A percentile compares a stretch with the other conserved stretches of the same genome.
phyloP scores from a whole-genome alignment of 139 green algal genomes.

The Coccomyxa sp. region DNA sequence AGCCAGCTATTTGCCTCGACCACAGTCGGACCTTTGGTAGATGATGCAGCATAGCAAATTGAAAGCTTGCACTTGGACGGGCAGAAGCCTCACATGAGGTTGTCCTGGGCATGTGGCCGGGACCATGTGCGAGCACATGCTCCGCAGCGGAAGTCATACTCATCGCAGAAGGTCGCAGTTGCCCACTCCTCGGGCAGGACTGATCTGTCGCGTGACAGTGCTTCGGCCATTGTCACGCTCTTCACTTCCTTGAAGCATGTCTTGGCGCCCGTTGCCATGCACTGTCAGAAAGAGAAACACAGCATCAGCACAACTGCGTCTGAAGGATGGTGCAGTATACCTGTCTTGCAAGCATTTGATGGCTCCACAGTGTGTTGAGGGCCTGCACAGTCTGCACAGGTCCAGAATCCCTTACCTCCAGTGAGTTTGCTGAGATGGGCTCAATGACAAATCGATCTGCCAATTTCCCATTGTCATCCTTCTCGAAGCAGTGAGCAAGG shows the following conservation, averaged over 20 bases:
- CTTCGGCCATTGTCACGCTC: constrained; percentile 54
- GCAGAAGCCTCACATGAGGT: constrained; percentile 60
- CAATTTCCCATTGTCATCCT: constrained; percentile 66
- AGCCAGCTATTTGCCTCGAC: background rate
- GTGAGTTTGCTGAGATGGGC: constrained; percentile 67
- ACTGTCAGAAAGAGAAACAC: background rate
- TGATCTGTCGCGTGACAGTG: constrained; percentile 38
- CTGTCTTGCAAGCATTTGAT: background rate
- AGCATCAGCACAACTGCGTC: background rate
- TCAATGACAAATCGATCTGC: constrained; percentile 62
- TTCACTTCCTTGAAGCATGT: constrained; percentile 77
- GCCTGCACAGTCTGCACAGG: too few species aligned
- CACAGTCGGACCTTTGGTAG: background rate
- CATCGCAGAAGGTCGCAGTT: constrained; percentile 58
- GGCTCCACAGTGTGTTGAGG: too few species aligned
- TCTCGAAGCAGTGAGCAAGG: constrained; percentile 83
- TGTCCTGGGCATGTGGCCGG: constrained; percentile 78
- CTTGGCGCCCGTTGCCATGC: constrained; percentile 44
- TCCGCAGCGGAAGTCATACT: constrained; percentile 71
- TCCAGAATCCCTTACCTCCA: constrained; percentile 49
- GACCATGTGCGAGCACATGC: constrained; percentile 79
- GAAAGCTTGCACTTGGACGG: background rate
- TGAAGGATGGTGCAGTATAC: background rate
- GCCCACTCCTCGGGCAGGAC: constrained; percentile 64
- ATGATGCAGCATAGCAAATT: background rate